Percentiles rank a stretch among this genome's conserved stretches.
Evolutionary conservation across 1,139 yeast genomes (phyloP).

Genomic region (Pichia sp.): DNA sequence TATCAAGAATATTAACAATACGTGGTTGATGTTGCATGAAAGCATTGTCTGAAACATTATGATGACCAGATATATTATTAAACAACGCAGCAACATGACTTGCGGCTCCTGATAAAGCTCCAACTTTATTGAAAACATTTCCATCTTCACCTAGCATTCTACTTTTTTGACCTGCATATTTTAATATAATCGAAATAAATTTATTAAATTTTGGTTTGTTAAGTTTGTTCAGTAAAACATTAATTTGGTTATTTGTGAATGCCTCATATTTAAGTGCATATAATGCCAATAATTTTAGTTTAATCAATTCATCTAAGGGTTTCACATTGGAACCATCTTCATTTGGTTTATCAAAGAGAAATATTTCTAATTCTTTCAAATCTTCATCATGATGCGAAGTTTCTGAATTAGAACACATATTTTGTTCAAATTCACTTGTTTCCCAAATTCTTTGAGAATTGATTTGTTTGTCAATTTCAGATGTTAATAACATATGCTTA

Average conservation of each 20-base stretch:
- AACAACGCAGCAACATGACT: conserved; percentile 26
- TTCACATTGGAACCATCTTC: conserved; percentile 15
- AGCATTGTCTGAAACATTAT: conserved; percentile 31
- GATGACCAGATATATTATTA: conserved; percentile 23
- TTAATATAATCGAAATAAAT: conserved; percentile 31
- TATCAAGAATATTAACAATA: conserved; percentile 47
- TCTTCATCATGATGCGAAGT: conserved; percentile 45
- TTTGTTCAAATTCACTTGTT: conserved; percentile 85
- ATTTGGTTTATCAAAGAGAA: conserved; percentile 31
- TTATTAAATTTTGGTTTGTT: conserved; percentile 32
- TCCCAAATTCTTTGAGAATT: conserved; percentile 64
- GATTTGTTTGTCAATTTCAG: conserved; percentile 74
- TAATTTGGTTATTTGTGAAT: conserved; percentile 35
- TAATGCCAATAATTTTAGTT: conserved; percentile 59
- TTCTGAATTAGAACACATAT: conserved; percentile 54
- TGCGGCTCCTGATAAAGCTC: conserved; percentile 12
- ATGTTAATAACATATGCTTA: conserved; percentile 84
- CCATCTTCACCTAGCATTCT: conserved; percentile 38
- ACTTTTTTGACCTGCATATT: conserved; percentile 36
- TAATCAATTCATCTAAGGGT: conserved; percentile 37
- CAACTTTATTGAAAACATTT: conserved; percentile 25
- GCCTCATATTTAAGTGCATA: conserved; percentile 66
- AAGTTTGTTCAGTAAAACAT: conserved; percentile 33
- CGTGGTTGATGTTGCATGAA: conserved; percentile 73
- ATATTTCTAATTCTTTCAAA: conserved; percentile 39